Conservation (phyloP, 148 eudicot species). For the Nyssa sinensis region DNA sequence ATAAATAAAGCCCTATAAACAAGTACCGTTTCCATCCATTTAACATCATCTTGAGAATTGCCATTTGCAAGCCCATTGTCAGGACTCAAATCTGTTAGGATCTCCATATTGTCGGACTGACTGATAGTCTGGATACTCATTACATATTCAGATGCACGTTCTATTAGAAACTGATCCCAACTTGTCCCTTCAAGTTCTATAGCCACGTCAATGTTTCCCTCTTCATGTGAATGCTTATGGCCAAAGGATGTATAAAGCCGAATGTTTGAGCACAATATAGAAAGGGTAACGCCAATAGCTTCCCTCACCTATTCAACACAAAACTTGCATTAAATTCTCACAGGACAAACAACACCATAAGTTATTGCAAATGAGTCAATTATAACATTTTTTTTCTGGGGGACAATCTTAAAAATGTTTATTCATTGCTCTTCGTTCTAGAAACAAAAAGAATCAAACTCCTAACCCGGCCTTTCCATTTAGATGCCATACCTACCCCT, state of each 20-base stretch:
- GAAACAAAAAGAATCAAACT: too few relatives aligned
- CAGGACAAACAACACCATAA: slow-evolving; percentile 2
- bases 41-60: slow-evolving; percentile 69
- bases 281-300: slow-evolving; percentile 84
- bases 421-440: too few relatives aligned
- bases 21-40: slow-evolving; percentile 99
- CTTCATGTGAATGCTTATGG: slow-evolving; percentile 27
- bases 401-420: neutral
- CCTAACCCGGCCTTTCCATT: too few relatives aligned
- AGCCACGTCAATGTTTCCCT: slow-evolving; percentile 20
- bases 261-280: slow-evolving; percentile 86
- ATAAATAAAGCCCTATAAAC: neutral
- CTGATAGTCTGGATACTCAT: slow-evolving; percentile 51
- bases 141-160: slow-evolving; percentile 72
- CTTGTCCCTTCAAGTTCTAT: slow-evolving; percentile 32
- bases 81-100: slow-evolving; percentile 29
- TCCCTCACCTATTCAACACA: slow-evolving; percentile 77
- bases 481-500: too few relatives aligned
- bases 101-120: slow-evolving; percentile 54
- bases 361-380: neutral
- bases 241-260: slow-evolving; percentile 48
- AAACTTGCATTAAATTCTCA: slow-evolving; percentile 13
- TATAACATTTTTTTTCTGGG: neutral
- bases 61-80: slow-evolving; percentile 51
- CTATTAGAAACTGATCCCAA: slow-evolving; percentile 61